Base-by-base conservation (phyloP, 179 eudicot genomes). In the Beta lomatogona region DNA sequence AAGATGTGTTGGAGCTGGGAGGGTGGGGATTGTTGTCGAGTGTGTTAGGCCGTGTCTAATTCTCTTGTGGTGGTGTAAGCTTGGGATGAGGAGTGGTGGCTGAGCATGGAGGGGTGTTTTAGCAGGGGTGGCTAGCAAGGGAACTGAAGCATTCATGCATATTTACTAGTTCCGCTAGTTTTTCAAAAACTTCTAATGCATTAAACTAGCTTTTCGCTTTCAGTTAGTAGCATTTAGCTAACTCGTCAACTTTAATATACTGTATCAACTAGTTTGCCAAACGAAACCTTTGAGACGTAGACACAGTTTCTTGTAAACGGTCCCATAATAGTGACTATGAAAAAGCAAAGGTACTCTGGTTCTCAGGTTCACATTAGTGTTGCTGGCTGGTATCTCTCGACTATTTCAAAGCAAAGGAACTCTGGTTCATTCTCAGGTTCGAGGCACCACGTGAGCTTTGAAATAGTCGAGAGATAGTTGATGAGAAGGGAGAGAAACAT, bases 401-500 rank as follows among this genome's bases (percentile, higher is more conserved):
- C n/a, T n/a, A n/a, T n/a, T n/a, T n/a, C n/a, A 98, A 97, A 95
- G 98, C 10, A 89, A 79, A 76, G 92, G 88, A 67, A 86, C 91
- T 41, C 86, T 58, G 74, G 88, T 82, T 1, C 90, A 90, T 92
- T 79, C 76, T 95, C 70, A 87, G 92, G 48, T 95, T 95, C 57
- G 96, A 92, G 18, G 97, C 99, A 8, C 99, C 99, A 0, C 94
- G 99, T 84, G 95, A 85, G 61, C 89, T 94, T 28, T 95, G 92
- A 84, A 95, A 95, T 81, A 94, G 91, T 82, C 86, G 92, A 14
- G 99, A 94, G 84, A 73, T 88, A 10, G 79, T 88, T 9, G 94
- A 86, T 57, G 86, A 92, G 72, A 87, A 89, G 0, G 99, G 99
- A 18, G 87, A 78, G 78, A 94, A 79, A 79, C 65, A 91, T 70